Evolutionary conservation across 306 rosid species (phyloP), one percentile per base, ranked within the genome.

Genomic region (Canavalia ensiformis): DNA sequence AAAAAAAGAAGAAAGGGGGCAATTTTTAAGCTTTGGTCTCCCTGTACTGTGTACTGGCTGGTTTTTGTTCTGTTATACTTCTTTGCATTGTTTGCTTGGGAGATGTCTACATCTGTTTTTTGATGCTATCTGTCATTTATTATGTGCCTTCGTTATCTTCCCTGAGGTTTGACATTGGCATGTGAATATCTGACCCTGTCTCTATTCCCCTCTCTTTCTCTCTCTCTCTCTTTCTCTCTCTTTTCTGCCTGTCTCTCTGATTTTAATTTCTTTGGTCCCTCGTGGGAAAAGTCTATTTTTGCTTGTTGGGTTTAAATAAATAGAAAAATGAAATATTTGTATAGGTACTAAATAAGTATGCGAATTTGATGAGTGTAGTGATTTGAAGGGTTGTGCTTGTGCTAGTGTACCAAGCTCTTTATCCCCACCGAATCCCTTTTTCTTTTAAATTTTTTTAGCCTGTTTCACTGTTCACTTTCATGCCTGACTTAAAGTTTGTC

Each of bases 131-230:
- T 77, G 58, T 70, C 66, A 81, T 84, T 78, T 78, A 81, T 74
- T 83, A 59, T 71, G 76, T 70, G n/a, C 52, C 79, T 56, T 86
- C 72, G 6, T 75, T 45, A 83, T 81, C 68, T 47, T 72, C 60
- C 68, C 67, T 58, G 81, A 59, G 64, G 49, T 50, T 68, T 87
- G 76, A 46, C 75, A 37, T 68, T 79, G 74, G 28, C 75, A 75
- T 86, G 85, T 65, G 87, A 86, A 46, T 56, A 71, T 81, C 84
- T 84, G 82, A 81, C 80, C 58, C 41, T 76, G 44, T 67, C 78
- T 55, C 75, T 18, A 50, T 47, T 49, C 6, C 31, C 10, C 33
- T 8, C 10, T 10, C 56, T 42, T 18, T 39, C 62, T 2, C 8
- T 7, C 9, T 47, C 31, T 10, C 35, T 60, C 1, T 9, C 25